Percentiles rank a stretch among this genome's conserved stretches.
These are phyloP conservation scores for Rhodosporidiobolus odoratus DNA, from an alignment of 768 basidiomycete species.

Conservation along the genomic window DNA sequence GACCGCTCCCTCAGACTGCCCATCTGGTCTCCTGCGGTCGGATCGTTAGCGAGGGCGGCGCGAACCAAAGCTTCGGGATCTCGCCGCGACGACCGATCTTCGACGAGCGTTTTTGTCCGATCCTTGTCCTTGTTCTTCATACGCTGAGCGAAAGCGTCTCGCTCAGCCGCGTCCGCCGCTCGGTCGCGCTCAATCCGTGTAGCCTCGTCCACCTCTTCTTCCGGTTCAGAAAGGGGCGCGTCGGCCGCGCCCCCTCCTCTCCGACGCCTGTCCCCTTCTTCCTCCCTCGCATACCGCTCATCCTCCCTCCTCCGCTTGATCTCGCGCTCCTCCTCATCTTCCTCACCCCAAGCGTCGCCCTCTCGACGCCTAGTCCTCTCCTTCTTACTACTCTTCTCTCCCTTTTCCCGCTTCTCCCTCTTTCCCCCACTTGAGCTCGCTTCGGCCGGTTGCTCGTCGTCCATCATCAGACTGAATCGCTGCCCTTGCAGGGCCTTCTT, in stretches of 20 bases:
- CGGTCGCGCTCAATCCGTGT: slow-evolving; percentile 66
- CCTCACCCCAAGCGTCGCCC: slow-evolving; percentile 65
- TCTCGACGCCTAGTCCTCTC: slow-evolving; percentile 58
- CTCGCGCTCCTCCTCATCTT: slow-evolving; percentile 66
- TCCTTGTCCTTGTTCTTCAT: slow-evolving; percentile 75
- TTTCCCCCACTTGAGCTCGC: slow-evolving; percentile 35
- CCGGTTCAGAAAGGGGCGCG: slow-evolving; percentile 40
- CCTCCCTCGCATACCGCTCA: slow-evolving; percentile 37
- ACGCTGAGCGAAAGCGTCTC: slow-evolving; percentile 89
- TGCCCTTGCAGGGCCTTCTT: slow-evolving; percentile 63
- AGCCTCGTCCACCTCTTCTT: slow-evolving; percentile 62
- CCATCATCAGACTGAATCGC: slow-evolving; percentile 75
- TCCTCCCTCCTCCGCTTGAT: slow-evolving; percentile 43
- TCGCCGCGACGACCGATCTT: slow-evolving; percentile 81
- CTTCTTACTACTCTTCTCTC: slow-evolving; percentile 53
- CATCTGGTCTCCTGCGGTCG: slow-evolving; percentile 55
- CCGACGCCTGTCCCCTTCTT: slow-evolving; percentile 29
- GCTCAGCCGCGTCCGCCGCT: slow-evolving; percentile 69
- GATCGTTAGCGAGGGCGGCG: slow-evolving; percentile 61
- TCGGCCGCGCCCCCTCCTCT: slow-evolving; percentile 53
- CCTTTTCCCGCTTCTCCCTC: slow-evolving; percentile 13
- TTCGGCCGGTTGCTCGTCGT: slow-evolving; percentile 51
- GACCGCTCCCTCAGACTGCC: slow-evolving; percentile 78
- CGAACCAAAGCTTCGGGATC: slow-evolving; percentile 78
- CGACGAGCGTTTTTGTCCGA: slow-evolving; percentile 72